These are phyloP conservation scores for Trichothecium sympodiale DNA, from an alignment of 2,329 filamentous ascomycete species.

Conservation along the genomic window DNA sequence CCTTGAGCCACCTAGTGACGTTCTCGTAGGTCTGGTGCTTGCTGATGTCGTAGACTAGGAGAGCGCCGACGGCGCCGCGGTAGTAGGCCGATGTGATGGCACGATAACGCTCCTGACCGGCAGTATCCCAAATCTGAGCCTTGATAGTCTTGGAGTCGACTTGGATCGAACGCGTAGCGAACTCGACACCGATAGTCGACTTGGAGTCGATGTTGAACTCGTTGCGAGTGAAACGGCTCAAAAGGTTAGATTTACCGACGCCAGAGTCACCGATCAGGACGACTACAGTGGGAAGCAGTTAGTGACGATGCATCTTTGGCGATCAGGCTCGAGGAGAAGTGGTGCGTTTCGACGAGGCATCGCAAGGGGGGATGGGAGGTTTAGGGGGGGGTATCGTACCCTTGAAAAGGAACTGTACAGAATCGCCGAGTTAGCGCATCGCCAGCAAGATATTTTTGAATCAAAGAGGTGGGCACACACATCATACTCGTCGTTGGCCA, in stretches of 20 bases:
- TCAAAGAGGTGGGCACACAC: conserved; percentile 43
- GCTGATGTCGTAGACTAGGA: conserved; percentile 99
- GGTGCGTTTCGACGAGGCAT: conserved; percentile 7
- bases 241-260: conserved; percentile 98
- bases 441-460: neutral
- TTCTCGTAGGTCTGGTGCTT: conserved; percentile 99
- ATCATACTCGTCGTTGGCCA: conserved; percentile 99
- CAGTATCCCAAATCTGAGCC: conserved; percentile 99
- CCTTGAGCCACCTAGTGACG: conserved; percentile 97
- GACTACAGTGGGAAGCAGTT: conserved; percentile 41
- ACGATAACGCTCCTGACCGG: conserved; percentile 96
- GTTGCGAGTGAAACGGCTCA: conserved; percentile 98
- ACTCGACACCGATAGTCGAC: conserved; percentile 99
- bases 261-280: conserved; percentile 98
- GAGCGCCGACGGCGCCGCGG: conserved; percentile 88
- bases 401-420: conserved; percentile 91
- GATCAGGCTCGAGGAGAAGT: conserved; percentile 8
- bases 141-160: conserved; percentile 99
- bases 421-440: conserved; percentile 13
- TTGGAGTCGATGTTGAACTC: conserved; percentile 99
- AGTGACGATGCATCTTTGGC: conserved; percentile 12
- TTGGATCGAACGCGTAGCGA: conserved; percentile 95
- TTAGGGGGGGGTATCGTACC: conserved; percentile 41
- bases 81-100: conserved; percentile 99
- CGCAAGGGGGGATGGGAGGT: conserved; percentile 9